Base-by-base conservation (phyloP, 768 basidiomycete genomes). In the Coprinellus micaceus region DNA sequence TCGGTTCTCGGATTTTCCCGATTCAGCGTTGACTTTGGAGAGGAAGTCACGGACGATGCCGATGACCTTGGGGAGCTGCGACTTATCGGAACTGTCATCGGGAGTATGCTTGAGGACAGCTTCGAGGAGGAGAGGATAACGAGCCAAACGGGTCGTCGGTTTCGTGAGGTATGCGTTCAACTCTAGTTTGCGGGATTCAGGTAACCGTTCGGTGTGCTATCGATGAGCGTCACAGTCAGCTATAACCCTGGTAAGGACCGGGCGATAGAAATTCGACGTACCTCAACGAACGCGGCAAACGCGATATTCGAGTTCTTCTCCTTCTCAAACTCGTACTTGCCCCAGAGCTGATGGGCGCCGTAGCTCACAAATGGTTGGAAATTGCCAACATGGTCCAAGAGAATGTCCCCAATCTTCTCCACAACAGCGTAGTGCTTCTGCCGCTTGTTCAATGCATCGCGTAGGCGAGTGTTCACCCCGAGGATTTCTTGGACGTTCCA, bases 261-360 rank as follows among this genome's bases (percentile, higher is more conserved):
- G 41, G 19, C 40, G 10, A 40, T 48, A 24, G 22, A 36, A n/a
- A 44, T 51, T 45, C 12, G 37, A 78, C 84, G 52, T 62, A 93
- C 94, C 79, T 98, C 97, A 28, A 98, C 97, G 69, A 98, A 99
- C 58, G 85, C 84, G 52, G 93, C 89, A 73, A 99, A 99, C 12
- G 85, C 89, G 4, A 89, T 83, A 73, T 99, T 99, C 50, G 86
- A 81, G 54, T 81, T 86, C 77, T 98, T 98, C 79, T 98, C 97
- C 79, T 92, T 96, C 77, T 99, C 97, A 69, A 99, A 98, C 73
- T 98, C 95, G 68, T 93, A 98, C 72, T 98, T 99, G 12, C 97
- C 97, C 66, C 96, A 98, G 55, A 98, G 75, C 70, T 99, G 97
- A 67, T 98, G 96, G 9, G 94, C 86, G 43, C 96, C 97, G 65